These are phyloP conservation scores for Fragilaria radians DNA, from an alignment of 108 stramenopile species.

Conservation along the genomic window DNA sequence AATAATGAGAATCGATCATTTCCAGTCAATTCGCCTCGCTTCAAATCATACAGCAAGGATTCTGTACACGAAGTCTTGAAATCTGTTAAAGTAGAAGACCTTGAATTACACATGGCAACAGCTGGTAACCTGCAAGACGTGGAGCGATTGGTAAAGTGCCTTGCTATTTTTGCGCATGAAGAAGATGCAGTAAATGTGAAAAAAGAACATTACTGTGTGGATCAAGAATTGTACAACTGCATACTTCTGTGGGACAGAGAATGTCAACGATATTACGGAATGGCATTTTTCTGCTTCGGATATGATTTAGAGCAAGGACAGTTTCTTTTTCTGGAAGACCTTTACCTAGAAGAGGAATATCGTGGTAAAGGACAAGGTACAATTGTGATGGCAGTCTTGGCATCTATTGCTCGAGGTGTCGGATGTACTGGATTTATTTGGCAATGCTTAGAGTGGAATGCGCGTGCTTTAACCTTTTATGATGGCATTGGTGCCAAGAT, in stretches of 20 bases:
- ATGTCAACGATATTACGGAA: conserved; percentile 14
- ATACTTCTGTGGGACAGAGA: conserved; percentile 1
- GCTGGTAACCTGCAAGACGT: conserved; percentile 9
- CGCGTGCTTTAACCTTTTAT: conserved; percentile 23
- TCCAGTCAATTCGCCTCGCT: too few relatives aligned
- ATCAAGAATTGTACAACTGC: conserved; percentile 10
- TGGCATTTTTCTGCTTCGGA: conserved; percentile 47
- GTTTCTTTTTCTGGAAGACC: conserved; percentile 63
- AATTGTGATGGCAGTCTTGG: conserved; percentile 33
- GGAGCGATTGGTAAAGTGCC: conserved; percentile 18
- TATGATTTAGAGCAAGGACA: conserved; percentile 22
- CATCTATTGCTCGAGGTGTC: conserved; percentile 13
- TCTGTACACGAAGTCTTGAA: not conserved
- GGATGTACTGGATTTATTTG: conserved; percentile 35
- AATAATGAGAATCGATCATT: too few relatives aligned
- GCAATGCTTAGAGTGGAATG: conserved; percentile 63
- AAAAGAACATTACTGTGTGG: conserved; percentile 12
- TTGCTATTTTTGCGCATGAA: conserved; percentile 36
- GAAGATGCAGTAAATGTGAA: conserved; percentile 19
- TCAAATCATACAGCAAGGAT: too few relatives aligned
- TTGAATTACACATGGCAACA: not conserved
- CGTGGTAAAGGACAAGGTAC: conserved; percentile 43
- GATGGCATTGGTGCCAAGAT: conserved; percentile 1
- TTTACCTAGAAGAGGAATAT: conserved; percentile 41
- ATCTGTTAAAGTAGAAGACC: not conserved